These are phyloP conservation scores for Dictyostelium citrinum DNA, from an alignment of 78 protist species.

Conservation along the genomic window DNA sequence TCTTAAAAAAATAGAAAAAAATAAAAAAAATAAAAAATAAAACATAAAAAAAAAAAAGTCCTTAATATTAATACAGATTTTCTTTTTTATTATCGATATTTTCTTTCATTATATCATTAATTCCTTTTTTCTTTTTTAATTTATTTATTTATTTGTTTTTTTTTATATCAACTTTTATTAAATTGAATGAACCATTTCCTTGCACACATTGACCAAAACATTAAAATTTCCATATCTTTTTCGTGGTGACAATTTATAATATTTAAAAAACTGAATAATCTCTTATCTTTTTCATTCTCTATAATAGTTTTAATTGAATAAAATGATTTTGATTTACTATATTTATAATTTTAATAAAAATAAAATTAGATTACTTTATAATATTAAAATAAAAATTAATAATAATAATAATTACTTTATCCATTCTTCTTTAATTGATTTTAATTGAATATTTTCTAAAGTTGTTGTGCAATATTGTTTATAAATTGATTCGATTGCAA, in stretches of 20 bases:
- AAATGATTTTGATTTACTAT: conserved; percentile 58
- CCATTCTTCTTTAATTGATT: conserved; percentile 63
- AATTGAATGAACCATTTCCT: conserved; percentile 7
- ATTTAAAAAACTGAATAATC: conserved; percentile 16
- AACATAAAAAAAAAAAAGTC: neutral
- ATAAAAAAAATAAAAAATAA: conserved; percentile 5
- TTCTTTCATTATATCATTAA: too few relatives aligned
- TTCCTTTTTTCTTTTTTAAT: too few relatives aligned
- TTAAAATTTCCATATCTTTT: conserved; percentile 36
- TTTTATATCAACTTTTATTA: neutral
- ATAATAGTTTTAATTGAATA: conserved; percentile 48
- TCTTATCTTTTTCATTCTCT: conserved; percentile 56
- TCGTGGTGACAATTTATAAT: conserved; percentile 38
- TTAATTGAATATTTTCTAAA: conserved; percentile 26
- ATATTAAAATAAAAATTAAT: too few relatives aligned
- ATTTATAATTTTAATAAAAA: neutral
- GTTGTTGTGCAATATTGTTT: conserved; percentile 24
- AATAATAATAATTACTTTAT: conserved; percentile 68
- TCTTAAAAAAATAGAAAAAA: neutral
- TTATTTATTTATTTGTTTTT: neutral
- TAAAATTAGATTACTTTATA: too few relatives aligned
- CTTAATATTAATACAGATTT: neutral
- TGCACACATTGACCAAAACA: conserved; percentile 40
- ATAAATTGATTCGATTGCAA: neutral
- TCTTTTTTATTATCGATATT: neutral